phyloP scores from a whole-genome alignment of 2,329 filamentous ascomycete genomes.

The Ascochyta koolunga region DNA sequence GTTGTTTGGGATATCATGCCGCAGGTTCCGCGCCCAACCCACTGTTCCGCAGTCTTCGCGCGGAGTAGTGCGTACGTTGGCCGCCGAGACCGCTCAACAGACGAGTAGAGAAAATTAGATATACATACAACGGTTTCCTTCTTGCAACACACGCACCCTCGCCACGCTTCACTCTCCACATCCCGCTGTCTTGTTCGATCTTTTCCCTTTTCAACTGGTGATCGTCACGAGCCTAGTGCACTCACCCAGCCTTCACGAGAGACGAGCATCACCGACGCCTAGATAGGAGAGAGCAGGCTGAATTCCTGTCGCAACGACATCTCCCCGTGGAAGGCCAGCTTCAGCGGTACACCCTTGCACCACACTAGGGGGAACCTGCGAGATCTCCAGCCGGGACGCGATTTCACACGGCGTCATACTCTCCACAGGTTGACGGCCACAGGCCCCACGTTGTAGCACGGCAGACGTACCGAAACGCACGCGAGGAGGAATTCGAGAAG shows the following conservation, averaged over 20 bases:
- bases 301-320: slow-evolving; percentile 3
- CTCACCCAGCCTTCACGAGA: slow-evolving; percentile 1
- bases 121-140: slow-evolving; percentile 4
- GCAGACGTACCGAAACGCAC: slow-evolving; percentile 13
- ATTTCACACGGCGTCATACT: slow-evolving; percentile 34
- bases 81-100: slow-evolving; percentile 18
- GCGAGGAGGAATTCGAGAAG: slow-evolving; percentile 8
- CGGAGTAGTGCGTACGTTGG: slow-evolving; percentile 23
- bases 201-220: neutral
- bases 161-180: neutral
- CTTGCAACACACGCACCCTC: neutral
- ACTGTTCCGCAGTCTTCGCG: slow-evolving; percentile 25
- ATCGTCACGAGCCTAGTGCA: neutral
- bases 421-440: slow-evolving; percentile 21
- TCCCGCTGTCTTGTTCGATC: neutral
- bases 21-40: slow-evolving; percentile 27
- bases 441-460: slow-evolving; percentile 25
- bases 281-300: neutral
- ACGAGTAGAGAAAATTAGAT: slow-evolving; percentile 5
- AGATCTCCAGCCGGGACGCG: slow-evolving; percentile 32
- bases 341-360: slow-evolving; percentile 26
- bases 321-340: slow-evolving; percentile 2
- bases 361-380: slow-evolving; percentile 23
- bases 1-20: slow-evolving; percentile 20
- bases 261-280: neutral